Conservation (phyloP, 352 stramenopile species). For the Pythium diclinum region DNA sequence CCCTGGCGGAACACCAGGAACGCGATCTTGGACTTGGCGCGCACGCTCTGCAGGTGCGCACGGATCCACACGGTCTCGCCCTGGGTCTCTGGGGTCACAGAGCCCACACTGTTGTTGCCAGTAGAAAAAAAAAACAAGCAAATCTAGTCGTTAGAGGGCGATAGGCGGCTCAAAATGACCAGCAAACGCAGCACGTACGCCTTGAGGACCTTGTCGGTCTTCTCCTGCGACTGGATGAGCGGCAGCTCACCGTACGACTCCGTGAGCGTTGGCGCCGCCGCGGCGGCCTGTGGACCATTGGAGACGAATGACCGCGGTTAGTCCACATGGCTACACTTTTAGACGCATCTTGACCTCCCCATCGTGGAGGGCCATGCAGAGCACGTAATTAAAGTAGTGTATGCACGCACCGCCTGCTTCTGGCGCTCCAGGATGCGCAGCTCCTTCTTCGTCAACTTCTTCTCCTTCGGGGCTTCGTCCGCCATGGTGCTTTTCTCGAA, state of each 20-base stretch:
- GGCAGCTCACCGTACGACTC: constrained; percentile 87
- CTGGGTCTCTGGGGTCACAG: constrained; percentile 76
- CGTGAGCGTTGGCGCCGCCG: constrained; percentile 65
- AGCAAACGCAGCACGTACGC: constrained; percentile 37
- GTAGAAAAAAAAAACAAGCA: neutral
- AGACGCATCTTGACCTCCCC: constrained; percentile 25
- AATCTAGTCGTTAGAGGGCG: neutral
- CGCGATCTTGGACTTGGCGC: constrained; percentile 91
- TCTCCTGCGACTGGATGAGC: constrained; percentile 89
- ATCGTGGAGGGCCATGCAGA: neutral
- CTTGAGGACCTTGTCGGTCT: constrained; percentile 72
- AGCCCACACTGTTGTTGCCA: constrained; percentile 33
- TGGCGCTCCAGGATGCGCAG: constrained; percentile 86
- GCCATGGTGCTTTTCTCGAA: constrained; percentile 28
- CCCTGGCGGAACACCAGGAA: constrained; percentile 97
- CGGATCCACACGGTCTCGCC: constrained; percentile 94
- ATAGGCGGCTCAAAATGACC: constrained; percentile 25
- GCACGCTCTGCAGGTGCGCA: constrained; percentile 93
- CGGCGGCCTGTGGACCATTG: constrained; percentile 34
- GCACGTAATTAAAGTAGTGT: neutral
- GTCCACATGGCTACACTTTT: constrained; percentile 42
- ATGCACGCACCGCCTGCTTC: constrained; percentile 56
- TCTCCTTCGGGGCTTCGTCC: constrained; percentile 51
- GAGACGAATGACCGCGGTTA: constrained; percentile 5
- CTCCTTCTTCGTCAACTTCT: constrained; percentile 90